These are phyloP conservation scores for Pouteria campechiana DNA, from an alignment of 179 eudicot species.

Conservation along the genomic window DNA sequence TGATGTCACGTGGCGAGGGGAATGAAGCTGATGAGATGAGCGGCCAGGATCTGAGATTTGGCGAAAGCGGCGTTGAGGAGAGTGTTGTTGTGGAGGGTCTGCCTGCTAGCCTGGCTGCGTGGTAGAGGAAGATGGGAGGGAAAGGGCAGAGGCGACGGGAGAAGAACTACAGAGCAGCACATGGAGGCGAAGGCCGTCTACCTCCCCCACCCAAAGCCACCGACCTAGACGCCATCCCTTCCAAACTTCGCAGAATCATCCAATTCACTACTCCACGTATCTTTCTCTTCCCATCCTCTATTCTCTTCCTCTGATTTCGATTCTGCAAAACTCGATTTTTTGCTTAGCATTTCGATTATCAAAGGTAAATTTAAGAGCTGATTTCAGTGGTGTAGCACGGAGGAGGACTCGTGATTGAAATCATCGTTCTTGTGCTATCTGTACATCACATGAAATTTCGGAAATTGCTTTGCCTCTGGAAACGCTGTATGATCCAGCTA, in stretches of 20 bases:
- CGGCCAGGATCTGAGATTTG: too few species aligned
- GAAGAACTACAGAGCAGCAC: slow-evolving; percentile 79
- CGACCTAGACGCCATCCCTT: slow-evolving; percentile 54
- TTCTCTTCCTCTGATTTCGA: not conserved
- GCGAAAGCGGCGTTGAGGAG: too few species aligned
- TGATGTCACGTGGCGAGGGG: too few species aligned
- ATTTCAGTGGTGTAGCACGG: too few species aligned
- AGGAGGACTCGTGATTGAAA: too few species aligned
- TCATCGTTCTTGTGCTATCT: too few species aligned
- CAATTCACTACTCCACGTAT: slow-evolving; percentile 18
- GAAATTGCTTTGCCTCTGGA: too few species aligned
- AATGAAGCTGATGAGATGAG: too few species aligned
- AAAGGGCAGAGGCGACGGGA: slow-evolving; percentile 68
- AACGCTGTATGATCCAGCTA: too few species aligned
- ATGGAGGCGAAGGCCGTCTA: slow-evolving; percentile 46
- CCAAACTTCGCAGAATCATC: slow-evolving; percentile 66
- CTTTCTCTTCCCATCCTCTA: not conserved
- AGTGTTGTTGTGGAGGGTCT: too few species aligned
- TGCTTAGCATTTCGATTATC: not conserved
- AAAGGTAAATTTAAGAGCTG: too few species aligned
- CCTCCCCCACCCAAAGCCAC: slow-evolving; percentile 65
- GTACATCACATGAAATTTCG: too few species aligned
- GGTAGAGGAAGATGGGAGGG: slow-evolving; percentile 48
- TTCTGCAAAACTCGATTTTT: not conserved
- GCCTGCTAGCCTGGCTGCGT: not conserved